Percentiles rank a stretch among this genome's conserved stretches.
Evolutionary conservation across 2,329 filamentous ascomycete species (phyloP).

Genomic region (Chaetomiaceae sp.): DNA sequence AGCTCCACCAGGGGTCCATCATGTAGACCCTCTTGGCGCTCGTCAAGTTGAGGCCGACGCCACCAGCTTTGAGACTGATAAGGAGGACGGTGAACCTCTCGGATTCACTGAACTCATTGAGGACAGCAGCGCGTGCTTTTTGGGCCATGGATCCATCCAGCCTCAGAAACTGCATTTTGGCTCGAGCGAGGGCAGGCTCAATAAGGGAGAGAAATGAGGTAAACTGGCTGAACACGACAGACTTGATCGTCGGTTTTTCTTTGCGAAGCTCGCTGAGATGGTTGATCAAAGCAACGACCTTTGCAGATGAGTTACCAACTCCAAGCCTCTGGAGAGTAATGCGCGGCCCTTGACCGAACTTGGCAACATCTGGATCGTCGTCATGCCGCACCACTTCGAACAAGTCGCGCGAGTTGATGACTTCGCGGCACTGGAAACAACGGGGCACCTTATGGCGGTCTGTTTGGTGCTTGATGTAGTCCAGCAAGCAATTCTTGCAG

Average conservation of each 20-base stretch:
- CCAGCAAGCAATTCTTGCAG: constrained; percentile 87
- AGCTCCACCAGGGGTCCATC: constrained; percentile 99
- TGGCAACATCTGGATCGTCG: constrained; percentile 43
- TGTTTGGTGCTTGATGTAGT: constrained; percentile 83
- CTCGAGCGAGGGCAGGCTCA: constrained; percentile 68
- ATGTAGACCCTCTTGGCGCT: constrained; percentile 87
- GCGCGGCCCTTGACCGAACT: constrained; percentile 42
- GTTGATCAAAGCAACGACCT: constrained; percentile 74
- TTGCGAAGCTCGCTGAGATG: constrained; percentile 67
- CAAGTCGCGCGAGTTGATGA: constrained; percentile 75
- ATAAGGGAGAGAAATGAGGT: constrained; percentile 94
- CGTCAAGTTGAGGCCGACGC: constrained; percentile 90
- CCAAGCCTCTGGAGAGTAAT: constrained; percentile 60
- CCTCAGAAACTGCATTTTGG: constrained; percentile 74
- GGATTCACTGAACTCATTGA: constrained; percentile 64
- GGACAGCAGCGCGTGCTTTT: constrained; percentile 72
- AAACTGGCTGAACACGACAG: constrained; percentile 94
- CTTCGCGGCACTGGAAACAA: constrained; percentile 87
- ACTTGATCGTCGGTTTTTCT: constrained; percentile 68
- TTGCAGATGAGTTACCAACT: constrained; percentile 72
- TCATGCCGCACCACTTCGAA: constrained; percentile 89
- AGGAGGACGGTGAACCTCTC: constrained; percentile 69
- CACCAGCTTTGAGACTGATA: constrained; percentile 81
- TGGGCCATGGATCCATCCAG: constrained; percentile 90
- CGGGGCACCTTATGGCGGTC: constrained; percentile 70